phyloP scores from a whole-genome alignment of 768 basidiomycete genomes.

The Leucocoprinus leucothites region DNA sequence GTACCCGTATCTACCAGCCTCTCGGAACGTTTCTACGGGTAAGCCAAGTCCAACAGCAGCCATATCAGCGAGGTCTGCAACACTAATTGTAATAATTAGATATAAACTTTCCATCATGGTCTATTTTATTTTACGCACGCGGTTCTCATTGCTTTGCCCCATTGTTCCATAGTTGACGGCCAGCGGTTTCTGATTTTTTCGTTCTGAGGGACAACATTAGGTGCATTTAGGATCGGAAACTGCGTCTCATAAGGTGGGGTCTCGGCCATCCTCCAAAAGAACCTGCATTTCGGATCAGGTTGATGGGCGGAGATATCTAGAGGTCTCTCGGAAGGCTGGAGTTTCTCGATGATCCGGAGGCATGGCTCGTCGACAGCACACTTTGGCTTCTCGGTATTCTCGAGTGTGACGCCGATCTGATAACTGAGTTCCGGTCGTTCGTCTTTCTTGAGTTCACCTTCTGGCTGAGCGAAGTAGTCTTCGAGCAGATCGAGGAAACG shows the following conservation, averaged over 20 bases:
- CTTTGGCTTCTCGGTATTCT: constrained; percentile 91
- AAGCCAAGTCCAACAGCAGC: constrained; percentile 79
- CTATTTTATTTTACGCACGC: constrained; percentile 50
- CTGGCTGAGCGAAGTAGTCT: constrained; percentile 85
- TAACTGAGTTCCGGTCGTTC: constrained; percentile 85
- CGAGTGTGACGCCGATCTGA: constrained; percentile 93
- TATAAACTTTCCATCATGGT: too few relatives aligned
- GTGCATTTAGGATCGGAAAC: constrained; percentile 74
- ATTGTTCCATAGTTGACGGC: constrained; percentile 73
- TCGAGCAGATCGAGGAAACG: constrained; percentile 87
- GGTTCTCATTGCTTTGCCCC: constrained; percentile 86
- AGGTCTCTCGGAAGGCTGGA: constrained; percentile 80
- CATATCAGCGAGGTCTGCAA: constrained; percentile 88
- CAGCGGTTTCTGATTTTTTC: constrained; percentile 57
- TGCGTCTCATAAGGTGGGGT: constrained; percentile 73
- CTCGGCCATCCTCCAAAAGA: constrained; percentile 85
- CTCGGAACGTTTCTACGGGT: constrained; percentile 61
- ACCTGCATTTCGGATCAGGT: constrained; percentile 94
- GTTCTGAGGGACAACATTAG: constrained; percentile 78
- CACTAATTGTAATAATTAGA: constrained; percentile 41
- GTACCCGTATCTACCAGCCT: constrained; percentile 84
- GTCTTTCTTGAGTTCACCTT: constrained; percentile 62
- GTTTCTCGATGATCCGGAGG: constrained; percentile 67
- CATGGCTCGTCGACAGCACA: constrained; percentile 85
- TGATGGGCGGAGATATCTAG: constrained; percentile 77